Base-by-base conservation (phyloP, 2,329 filamentous ascomycete genomes). In the Ambrosiella beaveri region DNA sequence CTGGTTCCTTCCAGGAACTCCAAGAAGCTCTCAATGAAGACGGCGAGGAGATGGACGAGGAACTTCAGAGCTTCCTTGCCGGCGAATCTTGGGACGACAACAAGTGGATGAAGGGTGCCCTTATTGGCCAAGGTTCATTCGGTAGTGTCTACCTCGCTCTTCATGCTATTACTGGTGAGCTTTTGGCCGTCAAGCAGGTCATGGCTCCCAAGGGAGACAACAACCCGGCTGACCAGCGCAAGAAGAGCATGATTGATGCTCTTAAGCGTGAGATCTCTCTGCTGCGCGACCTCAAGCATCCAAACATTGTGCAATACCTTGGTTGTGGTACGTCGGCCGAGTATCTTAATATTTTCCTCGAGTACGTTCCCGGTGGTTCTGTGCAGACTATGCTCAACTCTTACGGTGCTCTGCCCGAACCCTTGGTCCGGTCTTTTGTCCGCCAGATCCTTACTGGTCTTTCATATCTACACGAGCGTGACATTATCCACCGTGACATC, bases 371-470 rank as follows among this genome's bases (percentile, higher is more conserved):
- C 13, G 93, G 93, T 71, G 93, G 93, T 51, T 97, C 91, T 11
- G 94, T 98, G 35, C 93, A 95, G 64, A 95, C 88, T 8, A 97
- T 98, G 90, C 84, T 98, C 63, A 93, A 96, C 73, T 95, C 94
- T 64, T 98, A 98, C 69, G 94, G 94, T 61, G 91, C 91, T 7
- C 81, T 98, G 57, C 86, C 88, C 15, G 93, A 98, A 69, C 89
- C 89, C 1, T 78, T 98, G 59, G 90, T 97, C 61, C 85, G 90
- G 67, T 96, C 93, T 71, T 98, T 98, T 67, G 91, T 97, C 55
- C 84, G 91, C 39, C 93, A 98, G 71, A 98, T 98, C 63, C 76
- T 98, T 61, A 85, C 86, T 39, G 93, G 93, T 52, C 78, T 98
- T 37, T 90, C 87, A 2, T 98, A 97, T 68, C 80, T 98, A 13